phyloP scores from a whole-genome alignment of 192 early-diverging fungal species.

The Coemansia asiatica region DNA sequence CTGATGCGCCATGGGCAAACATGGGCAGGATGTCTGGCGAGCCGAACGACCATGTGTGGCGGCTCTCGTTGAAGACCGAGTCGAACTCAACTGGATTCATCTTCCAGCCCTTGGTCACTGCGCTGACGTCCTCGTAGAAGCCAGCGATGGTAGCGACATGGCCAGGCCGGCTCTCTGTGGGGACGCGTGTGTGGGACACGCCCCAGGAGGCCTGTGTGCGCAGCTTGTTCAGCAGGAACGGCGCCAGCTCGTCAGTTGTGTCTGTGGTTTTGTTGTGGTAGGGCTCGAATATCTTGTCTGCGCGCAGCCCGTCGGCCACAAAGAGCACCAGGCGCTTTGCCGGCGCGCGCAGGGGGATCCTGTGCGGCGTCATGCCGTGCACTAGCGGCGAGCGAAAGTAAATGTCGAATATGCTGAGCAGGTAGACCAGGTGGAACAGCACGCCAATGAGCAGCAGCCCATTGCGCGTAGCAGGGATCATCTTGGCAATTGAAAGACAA shows the following conservation, averaged over 20 bases:
- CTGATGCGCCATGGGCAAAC: slow-evolving; percentile 90
- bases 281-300: slow-evolving; percentile 89
- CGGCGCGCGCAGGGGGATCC: slow-evolving; percentile 67
- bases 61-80: slow-evolving; percentile 89
- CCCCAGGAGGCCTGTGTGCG: slow-evolving; percentile 72
- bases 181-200: slow-evolving; percentile 88
- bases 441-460: slow-evolving; percentile 77
- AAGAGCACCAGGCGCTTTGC: slow-evolving; percentile 86
- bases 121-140: slow-evolving; percentile 97
- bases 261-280: slow-evolving; percentile 52
- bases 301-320: slow-evolving; percentile 91
- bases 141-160: slow-evolving; percentile 98
- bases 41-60: slow-evolving; percentile 96
- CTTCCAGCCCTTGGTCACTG: slow-evolving; percentile 96
- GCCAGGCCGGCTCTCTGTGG: slow-evolving; percentile 93
- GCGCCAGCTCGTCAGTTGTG: slow-evolving; percentile 43
- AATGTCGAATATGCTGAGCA: slow-evolving; percentile 94
- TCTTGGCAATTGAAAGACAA: slow-evolving; percentile 6
- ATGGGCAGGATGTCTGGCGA: slow-evolving; percentile 97
- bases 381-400: slow-evolving; percentile 98
- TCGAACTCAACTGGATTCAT: slow-evolving; percentile 97
- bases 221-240: slow-evolving; percentile 62
- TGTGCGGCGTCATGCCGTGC: slow-evolving; percentile 92
- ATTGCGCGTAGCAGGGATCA: slow-evolving; percentile 54
- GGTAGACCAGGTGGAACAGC: slow-evolving; percentile 88